Evolutionary conservation across 768 basidiomycete species (phyloP).

Genomic region (Leccinellum albellum): DNA sequence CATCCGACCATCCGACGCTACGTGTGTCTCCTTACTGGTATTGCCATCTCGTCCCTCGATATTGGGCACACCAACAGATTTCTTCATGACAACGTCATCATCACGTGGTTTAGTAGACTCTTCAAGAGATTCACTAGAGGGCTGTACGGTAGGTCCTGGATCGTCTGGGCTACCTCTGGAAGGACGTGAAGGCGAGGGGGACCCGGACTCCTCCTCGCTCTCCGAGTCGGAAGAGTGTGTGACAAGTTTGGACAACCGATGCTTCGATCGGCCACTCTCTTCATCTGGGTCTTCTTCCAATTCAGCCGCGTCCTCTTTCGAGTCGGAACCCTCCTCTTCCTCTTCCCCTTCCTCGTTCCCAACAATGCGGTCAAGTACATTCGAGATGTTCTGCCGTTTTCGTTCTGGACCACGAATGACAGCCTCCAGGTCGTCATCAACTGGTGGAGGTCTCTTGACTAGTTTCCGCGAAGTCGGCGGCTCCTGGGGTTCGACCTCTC

Average conservation of each 20-base stretch:
- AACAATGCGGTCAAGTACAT: constrained; percentile 30
- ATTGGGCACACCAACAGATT: background rate
- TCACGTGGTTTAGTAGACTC: background rate
- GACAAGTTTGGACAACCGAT: constrained; percentile 34
- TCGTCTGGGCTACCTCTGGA: constrained; percentile 34
- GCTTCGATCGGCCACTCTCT: constrained; percentile 29
- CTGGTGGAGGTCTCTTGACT: constrained; percentile 1
- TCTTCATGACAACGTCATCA: constrained; percentile 6
- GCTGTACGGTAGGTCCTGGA: constrained; percentile 25
- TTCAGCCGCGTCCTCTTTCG: constrained; percentile 40
- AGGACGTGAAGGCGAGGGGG: constrained; percentile 13
- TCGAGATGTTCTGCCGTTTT: constrained; percentile 15
- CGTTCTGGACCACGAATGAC: constrained; percentile 40
- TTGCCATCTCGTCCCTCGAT: constrained; percentile 2
- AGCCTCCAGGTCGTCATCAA: constrained; percentile 34
- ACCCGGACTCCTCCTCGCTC: constrained; percentile 32
- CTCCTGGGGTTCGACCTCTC: constrained; percentile 14
- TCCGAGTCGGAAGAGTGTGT: constrained; percentile 30
- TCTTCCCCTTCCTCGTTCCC: constrained; percentile 30
- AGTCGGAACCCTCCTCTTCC: constrained; percentile 36
- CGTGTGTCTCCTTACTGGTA: constrained; percentile 18
- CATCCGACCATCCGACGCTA: constrained; percentile 19
- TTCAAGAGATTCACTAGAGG: background rate
- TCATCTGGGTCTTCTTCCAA: constrained; percentile 39
- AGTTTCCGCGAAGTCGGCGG: background rate